These are phyloP conservation scores for Chaetomium globosum DNA, from an alignment of 2,329 filamentous ascomycete genomes.

Conservation along the genomic window DNA sequence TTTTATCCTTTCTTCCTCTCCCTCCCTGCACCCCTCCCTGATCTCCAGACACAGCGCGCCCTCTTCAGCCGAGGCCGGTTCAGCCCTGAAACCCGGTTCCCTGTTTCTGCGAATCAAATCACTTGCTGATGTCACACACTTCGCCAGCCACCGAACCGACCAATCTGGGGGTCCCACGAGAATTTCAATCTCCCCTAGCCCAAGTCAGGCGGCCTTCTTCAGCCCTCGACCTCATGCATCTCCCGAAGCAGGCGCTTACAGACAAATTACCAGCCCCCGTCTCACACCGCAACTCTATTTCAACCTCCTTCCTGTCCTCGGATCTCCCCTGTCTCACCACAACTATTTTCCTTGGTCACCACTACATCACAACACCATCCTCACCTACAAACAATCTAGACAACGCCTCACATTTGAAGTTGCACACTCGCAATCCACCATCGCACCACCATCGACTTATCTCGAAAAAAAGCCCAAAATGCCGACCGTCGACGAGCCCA, in stretches of 20 bases:
- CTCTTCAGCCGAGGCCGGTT: neutral
- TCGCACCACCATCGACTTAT: neutral
- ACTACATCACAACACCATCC: neutral
- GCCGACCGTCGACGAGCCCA: constrained; percentile 22
- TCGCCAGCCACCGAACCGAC: neutral
- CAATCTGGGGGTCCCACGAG: constrained; percentile 9
- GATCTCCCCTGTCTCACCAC: neutral
- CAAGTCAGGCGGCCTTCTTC: neutral
- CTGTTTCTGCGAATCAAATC: neutral
- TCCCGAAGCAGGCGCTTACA: constrained; percentile 2
- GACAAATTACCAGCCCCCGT: neutral
- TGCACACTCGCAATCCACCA: neutral
- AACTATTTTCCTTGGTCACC: constrained; percentile 7
- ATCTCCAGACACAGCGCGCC: constrained; percentile 8
- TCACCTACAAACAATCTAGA: neutral
- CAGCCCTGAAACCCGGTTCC: neutral
- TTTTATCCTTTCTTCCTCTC: neutral
- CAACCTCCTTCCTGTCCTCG: constrained; percentile 2
- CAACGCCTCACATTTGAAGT: too few species aligned
- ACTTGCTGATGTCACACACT: constrained; percentile 5
- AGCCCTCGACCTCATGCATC: neutral
- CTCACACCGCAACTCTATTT: constrained; percentile 21
- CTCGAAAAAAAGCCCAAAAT: constrained; percentile 7
- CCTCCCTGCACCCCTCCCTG: neutral
- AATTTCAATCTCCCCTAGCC: neutral